Evolutionary conservation across 306 rosid genomes (phyloP).

Genomic region (Vigna reflexopilosa): DNA sequence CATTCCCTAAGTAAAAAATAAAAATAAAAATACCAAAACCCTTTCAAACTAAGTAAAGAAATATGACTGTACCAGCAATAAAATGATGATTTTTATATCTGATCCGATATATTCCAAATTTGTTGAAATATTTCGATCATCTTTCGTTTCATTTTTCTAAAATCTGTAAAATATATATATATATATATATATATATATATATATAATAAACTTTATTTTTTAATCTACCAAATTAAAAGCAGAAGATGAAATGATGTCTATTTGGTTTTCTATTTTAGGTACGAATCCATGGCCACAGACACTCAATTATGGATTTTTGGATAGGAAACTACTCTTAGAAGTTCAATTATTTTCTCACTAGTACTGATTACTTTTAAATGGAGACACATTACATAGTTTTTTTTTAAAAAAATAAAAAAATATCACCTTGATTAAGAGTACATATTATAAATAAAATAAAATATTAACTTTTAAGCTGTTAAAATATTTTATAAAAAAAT

Average conservation of each 20-base stretch:
- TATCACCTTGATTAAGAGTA: too few relatives aligned
- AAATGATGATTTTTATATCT: background rate
- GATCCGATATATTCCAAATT: background rate
- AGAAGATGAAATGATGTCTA: background rate
- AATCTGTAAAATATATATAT: too few relatives aligned
- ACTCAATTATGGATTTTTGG: background rate
- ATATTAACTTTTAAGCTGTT: too few relatives aligned
- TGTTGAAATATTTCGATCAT: background rate
- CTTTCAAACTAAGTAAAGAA: background rate
- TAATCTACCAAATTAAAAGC: too few relatives aligned
- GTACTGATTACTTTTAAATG: background rate
- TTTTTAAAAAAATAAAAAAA: too few relatives aligned
- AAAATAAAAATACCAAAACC: too few relatives aligned
- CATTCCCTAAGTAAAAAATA: background rate
- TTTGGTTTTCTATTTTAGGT: slow-evolving; percentile 12
- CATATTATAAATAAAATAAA: too few relatives aligned
- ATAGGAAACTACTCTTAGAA: background rate
- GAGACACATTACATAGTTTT: too few relatives aligned
- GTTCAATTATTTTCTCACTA: background rate
- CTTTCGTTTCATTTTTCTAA: too few relatives aligned
- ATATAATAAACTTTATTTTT: too few relatives aligned
- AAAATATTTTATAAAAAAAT: too few relatives aligned
- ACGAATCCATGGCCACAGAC: background rate
- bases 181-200: too few relatives aligned
- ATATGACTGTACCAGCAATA: background rate